phyloP scores from a whole-genome alignment of 495 filamentous ascomycete genomes.

The Aspergillus hancockii region DNA sequence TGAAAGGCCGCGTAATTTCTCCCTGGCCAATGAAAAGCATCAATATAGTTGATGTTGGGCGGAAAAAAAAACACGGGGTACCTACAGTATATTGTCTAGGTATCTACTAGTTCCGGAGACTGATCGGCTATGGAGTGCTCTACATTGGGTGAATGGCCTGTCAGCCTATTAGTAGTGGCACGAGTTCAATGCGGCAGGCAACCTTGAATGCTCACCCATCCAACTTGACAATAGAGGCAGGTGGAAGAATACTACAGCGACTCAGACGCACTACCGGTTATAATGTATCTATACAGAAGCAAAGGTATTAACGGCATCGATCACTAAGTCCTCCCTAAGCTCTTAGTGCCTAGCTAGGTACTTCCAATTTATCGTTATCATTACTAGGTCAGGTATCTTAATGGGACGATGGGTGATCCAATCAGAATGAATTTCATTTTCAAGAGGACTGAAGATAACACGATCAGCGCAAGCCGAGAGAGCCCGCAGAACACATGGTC shows the following conservation, averaged over 20 bases:
- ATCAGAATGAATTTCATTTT: background rate
- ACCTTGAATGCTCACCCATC: too few relatives aligned
- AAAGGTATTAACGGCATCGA: too few relatives aligned
- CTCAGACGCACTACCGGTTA: too few relatives aligned
- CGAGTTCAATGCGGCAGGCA: background rate
- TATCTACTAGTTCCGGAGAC: background rate
- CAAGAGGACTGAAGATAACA: slow-evolving; percentile 2
- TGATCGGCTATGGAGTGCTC: background rate
- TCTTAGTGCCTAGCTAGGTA: too few relatives aligned
- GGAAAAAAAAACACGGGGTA: background rate
- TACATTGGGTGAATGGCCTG: background rate
- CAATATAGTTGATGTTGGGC: background rate
- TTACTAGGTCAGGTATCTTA: background rate
- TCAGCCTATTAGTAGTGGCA: background rate
- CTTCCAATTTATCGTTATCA: too few relatives aligned
- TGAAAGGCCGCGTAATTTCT: background rate
- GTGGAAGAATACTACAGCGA: too few relatives aligned
- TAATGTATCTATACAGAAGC: too few relatives aligned
- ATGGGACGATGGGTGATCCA: background rate
- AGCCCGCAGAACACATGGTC: slow-evolving; percentile 7
- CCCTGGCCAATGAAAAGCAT: background rate
- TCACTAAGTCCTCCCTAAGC: too few relatives aligned
- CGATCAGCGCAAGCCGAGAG: background rate
- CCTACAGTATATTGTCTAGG: background rate
- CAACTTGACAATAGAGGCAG: too few relatives aligned